phyloP scores from a whole-genome alignment of 768 basidiomycete species.

The Collybiopsis confluens region DNA sequence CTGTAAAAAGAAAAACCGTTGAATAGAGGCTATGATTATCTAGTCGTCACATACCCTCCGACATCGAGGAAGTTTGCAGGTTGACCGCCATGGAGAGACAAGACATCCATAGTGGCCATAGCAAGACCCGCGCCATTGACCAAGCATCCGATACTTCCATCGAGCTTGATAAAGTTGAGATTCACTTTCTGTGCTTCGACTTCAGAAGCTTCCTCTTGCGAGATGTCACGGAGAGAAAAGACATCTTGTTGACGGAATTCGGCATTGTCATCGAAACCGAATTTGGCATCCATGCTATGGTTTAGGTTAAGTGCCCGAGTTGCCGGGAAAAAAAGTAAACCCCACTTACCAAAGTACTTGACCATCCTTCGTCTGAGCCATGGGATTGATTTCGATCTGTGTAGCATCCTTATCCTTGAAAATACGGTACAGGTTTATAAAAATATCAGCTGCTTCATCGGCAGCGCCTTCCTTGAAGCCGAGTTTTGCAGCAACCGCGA shows the following conservation, averaged over 20 bases:
- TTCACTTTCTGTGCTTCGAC: conserved; percentile 96
- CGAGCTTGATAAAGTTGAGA: conserved; percentile 98
- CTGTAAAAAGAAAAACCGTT: conserved; percentile 29
- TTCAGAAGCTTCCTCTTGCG: conserved; percentile 96
- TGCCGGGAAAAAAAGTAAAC: conserved; percentile 1
- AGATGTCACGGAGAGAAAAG: conserved; percentile 83
- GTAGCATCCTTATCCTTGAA: conserved; percentile 99
- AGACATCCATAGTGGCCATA: conserved; percentile 99
- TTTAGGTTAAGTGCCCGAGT: conserved; percentile 6
- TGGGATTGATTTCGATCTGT: conserved; percentile 98
- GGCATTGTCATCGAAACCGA: conserved; percentile 99
- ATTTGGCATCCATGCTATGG: conserved; percentile 97
- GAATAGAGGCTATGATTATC: not conserved
- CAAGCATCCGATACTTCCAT: conserved; percentile 93
- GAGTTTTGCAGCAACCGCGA: conserved; percentile 80
- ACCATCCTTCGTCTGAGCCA: conserved; percentile 90
- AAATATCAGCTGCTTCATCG: conserved; percentile 86
- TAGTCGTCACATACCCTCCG: conserved; percentile 62
- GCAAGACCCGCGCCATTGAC: conserved; percentile 98
- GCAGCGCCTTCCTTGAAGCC: conserved; percentile 76
- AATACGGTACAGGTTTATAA: conserved; percentile 90
- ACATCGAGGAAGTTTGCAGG: conserved; percentile 99
- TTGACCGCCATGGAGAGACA: conserved; percentile 91
- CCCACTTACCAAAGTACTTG: conserved; percentile 85
- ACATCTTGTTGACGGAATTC: conserved; percentile 95